Base-by-base conservation (phyloP, 768 basidiomycete genomes). In the Mrakia frigida region DNA sequence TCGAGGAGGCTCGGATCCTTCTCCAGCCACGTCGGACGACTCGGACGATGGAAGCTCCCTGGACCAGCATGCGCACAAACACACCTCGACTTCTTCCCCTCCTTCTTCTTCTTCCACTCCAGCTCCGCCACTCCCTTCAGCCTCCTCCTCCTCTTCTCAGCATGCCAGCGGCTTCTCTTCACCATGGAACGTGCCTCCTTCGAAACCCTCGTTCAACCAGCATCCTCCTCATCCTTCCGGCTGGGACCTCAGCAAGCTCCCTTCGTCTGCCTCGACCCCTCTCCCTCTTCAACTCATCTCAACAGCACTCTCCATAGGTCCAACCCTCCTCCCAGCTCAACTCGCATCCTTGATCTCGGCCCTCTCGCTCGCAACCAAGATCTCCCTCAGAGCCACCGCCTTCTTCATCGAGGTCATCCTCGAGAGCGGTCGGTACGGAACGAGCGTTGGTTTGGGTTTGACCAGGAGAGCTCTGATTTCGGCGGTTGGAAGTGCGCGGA, bases 381-480 rank as follows among this genome's bases (percentile, higher is more conserved):
- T 84, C 37, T 80, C 80, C 6, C 73, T 84, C 3, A 73, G 82
- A 11, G 77, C 81, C 0, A 73, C 80, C 0, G 82, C 81, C 3
- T 81, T 83, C 74, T 79, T 84, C 53, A 74, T 84, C 71, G 84
- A 85, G 73, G 80, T 80, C n/a, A 81, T 84, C 35, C 79, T 84
- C 50, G 83, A 84, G 74, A 70, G 78, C 9, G 70, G 80, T 13
- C 80, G 79, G 73, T 77, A 70, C 33, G 72, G 79, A 1, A 85
- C 83, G 2, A 78, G 80, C 35, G 79, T 80, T 6, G 80, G 80
- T 0, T 70, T 85, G 23, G 82, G 81, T 0, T 78, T 83, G 41
- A 82, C 82, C 6, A 78, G 84, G 25, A 74, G 82, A 43, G 76
- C 82, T 11, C 78, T 85, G 33, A 82, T 85, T 41, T 78, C 82